Evolutionary conservation across 73 alveolate species (phyloP).

Genomic region (Loxodes magnus): DNA sequence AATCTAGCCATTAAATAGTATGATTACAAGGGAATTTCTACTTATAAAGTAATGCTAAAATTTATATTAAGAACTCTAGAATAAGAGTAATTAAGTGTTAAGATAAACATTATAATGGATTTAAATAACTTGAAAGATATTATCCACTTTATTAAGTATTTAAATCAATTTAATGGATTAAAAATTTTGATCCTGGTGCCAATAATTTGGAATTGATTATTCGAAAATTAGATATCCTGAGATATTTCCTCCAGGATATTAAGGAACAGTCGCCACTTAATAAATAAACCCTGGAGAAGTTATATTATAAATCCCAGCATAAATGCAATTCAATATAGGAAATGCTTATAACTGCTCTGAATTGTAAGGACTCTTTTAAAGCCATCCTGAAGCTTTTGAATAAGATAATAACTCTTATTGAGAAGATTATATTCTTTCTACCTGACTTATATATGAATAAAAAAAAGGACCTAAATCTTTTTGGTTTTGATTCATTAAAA

Average conservation of each 20-base stretch:
- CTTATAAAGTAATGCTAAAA: too few species aligned
- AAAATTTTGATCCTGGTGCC: too few species aligned
- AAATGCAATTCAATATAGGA: not conserved
- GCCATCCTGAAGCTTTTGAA: slow-evolving; percentile 3
- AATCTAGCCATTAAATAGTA: too few species aligned
- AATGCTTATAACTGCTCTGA: slow-evolving; percentile 10
- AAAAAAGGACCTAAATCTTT: not conserved
- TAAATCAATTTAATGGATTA: too few species aligned
- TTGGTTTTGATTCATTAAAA: slow-evolving; percentile 1
- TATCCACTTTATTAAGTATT: too few species aligned
- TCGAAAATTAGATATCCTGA: slow-evolving; percentile 8
- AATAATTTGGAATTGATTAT: too few species aligned
- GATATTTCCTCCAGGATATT: slow-evolving; percentile 4
- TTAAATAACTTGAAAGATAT: too few species aligned
- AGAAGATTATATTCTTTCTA: slow-evolving; percentile 4
- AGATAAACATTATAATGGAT: too few species aligned
- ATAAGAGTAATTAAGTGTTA: too few species aligned
- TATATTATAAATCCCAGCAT: not conserved
- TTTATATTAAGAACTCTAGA: too few species aligned
- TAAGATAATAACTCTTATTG: not conserved
- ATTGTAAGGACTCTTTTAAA: not conserved
- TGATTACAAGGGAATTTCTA: too few species aligned
- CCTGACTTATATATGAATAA: not conserved
- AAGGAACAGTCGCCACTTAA: not conserved
- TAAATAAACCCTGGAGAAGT: slow-evolving; percentile 4